These are phyloP conservation scores for Sambucus nigra DNA, from an alignment of 129 eudicot genomes.

Conservation along the genomic window DNA sequence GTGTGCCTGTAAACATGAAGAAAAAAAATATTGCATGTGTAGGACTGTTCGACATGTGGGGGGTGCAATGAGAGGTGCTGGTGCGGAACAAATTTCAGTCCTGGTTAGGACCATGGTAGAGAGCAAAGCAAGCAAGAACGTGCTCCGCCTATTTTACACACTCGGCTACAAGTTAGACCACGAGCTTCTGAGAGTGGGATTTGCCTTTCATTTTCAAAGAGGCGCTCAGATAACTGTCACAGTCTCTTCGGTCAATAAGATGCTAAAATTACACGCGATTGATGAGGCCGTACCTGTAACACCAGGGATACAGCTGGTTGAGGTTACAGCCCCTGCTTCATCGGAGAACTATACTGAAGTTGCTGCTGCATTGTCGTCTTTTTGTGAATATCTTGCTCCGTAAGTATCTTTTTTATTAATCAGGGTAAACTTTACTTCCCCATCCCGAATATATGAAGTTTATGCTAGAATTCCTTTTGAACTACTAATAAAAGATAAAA, in stretches of 20 bases:
- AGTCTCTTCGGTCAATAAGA: conserved; percentile 77
- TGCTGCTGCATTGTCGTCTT: conserved; percentile 61
- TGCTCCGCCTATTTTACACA: conserved; percentile 58
- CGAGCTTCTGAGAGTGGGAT: conserved; percentile 74
- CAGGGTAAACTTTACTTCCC: no score
- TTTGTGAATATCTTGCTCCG: conserved; percentile 99
- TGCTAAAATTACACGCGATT: conserved; percentile 80
- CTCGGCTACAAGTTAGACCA: conserved; percentile 92
- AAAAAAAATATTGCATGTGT: not conserved
- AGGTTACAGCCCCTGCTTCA: conserved; percentile 93
- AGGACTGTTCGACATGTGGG: conserved; percentile 92
- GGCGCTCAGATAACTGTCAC: conserved; percentile 79
- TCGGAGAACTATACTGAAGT: conserved; percentile 73
- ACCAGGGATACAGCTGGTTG: conserved; percentile 90
- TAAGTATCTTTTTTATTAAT: conserved; percentile 36
- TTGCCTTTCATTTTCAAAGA: conserved; percentile 62
- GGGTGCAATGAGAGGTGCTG: conserved; percentile 95
- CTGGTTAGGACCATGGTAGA: conserved; percentile 76
- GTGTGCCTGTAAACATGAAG: not conserved
- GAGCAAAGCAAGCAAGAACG: conserved; percentile 81
- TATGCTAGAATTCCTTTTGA: no score
- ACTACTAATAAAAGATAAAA: no score
- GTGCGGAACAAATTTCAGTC: conserved; percentile 88
- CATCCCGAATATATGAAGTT: no score
- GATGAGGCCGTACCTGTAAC: conserved; percentile 86